Base-by-base conservation (phyloP, 352 stramenopile genomes). In the Phytopythium sindhum region DNA sequence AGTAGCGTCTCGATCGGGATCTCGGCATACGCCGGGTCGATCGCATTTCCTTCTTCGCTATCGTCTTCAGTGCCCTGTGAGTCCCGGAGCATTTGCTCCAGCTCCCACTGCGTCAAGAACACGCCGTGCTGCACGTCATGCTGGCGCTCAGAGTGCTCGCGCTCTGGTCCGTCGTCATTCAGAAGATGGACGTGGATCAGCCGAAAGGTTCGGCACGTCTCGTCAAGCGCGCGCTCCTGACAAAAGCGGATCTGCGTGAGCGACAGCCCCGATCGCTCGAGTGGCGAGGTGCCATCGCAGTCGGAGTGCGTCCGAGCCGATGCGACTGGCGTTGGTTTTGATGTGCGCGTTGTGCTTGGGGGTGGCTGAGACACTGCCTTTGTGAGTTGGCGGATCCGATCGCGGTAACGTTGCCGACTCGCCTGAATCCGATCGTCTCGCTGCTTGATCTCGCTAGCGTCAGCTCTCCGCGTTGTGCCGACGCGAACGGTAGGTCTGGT, bases 21-120 rank as follows among this genome's bases (percentile, higher is more conserved):
- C 21, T 35, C 63, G n/a, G 64, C 52, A 3, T 33, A 23, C 9
- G 48, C 28, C 15, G 35, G n/a, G 51, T 83, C 69, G 8, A 42
- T 41, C 21, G 2, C 24, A 1, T 24, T 26, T 6, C 7, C 23
- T 24, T 60, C 39, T 12, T 29, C 37, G 28, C 19, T 3, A 19
- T 41, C 26, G 39, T 14, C 39, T 11, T 14, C 37, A 28, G 4
- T 48, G 28, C 1, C 28, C 37, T 61, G 56, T 2, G 56, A 23
- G 17, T 42, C 56, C 19, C 42, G 56, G 19, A 61, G 56, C 15
- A 41, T 41, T 33, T 66, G 61, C 21, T 88, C 77, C 0, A 91
- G 70, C 57, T 91, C 80, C 68, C 75, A 80, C 44, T 88, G 76
- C 21, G 78, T 85, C 33, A 88, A 41, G 35, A 80, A 88, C 19